Conservation (phyloP, 495 filamentous ascomycete genomes). For the Aspergillus homomorphus region DNA sequence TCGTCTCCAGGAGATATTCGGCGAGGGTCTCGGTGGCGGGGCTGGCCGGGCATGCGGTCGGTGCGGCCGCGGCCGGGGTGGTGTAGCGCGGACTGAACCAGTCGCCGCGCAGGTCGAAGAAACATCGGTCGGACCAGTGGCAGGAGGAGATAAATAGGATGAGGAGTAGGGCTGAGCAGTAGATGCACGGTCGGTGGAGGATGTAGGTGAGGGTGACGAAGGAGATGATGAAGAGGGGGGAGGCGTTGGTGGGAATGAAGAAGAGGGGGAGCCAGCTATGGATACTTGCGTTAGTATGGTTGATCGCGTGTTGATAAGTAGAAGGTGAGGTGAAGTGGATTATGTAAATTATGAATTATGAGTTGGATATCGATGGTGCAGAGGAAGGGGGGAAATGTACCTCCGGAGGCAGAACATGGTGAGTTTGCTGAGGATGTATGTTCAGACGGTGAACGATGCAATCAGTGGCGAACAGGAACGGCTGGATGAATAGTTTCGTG, state of each 20-base stretch:
- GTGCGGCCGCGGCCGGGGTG: constrained; percentile 22
- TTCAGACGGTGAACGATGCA: neutral
- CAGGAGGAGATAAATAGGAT: constrained; percentile 87
- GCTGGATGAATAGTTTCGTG: neutral
- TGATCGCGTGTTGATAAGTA: neutral
- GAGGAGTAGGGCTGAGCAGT: constrained; percentile 85
- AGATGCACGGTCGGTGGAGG: constrained; percentile 83
- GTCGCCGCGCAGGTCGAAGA: constrained; percentile 78
- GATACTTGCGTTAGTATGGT: constrained; percentile 36
- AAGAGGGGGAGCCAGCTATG: constrained; percentile 46
- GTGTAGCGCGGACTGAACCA: constrained; percentile 72
- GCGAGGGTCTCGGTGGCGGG: constrained; percentile 34
- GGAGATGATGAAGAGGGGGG: constrained; percentile 80
- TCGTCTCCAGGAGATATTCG: constrained; percentile 53
- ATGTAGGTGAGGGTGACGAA: constrained; percentile 89
- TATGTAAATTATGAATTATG: neutral
- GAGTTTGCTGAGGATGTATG: constrained; percentile 11
- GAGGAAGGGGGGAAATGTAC: constrained; percentile 38
- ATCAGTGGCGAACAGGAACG: constrained; percentile 9
- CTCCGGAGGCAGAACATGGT: constrained; percentile 83
- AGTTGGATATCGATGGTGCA: neutral
- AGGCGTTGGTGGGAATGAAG: constrained; percentile 65
- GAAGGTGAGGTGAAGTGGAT: neutral
- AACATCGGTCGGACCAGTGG: constrained; percentile 87
- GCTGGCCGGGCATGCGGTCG: constrained; percentile 2